Conservation (phyloP, 176 grass and related monocot species). For the Poa annua region DNA sequence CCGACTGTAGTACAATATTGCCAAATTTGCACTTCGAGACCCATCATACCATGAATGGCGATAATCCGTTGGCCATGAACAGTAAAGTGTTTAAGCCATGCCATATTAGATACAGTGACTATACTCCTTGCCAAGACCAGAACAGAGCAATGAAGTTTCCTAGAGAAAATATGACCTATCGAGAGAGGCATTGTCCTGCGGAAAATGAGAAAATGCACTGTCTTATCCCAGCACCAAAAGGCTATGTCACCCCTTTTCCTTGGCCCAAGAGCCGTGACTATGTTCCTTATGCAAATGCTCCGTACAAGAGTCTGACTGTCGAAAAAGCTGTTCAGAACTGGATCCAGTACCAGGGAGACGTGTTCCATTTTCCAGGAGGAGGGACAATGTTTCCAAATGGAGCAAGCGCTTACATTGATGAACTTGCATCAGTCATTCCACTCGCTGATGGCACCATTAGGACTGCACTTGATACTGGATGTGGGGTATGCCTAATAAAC, state of each 20-base stretch:
- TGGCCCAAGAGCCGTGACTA: conserved; percentile 89
- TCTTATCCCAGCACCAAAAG: conserved; percentile 80
- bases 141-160: conserved; percentile 69
- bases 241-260: conserved; percentile 70
- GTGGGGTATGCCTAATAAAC: conserved; percentile 63
- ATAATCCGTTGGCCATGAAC: conserved; percentile 48
- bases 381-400: conserved; percentile 81
- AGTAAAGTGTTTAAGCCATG: conserved; percentile 70
- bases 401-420: conserved; percentile 71
- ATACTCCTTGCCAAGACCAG: conserved; percentile 84
- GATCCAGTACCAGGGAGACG: conserved; percentile 73
- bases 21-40: conserved; percentile 87
- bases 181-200: conserved; percentile 75
- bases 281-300: conserved; percentile 77
- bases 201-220: conserved; percentile 71
- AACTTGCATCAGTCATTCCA: conserved; percentile 74
- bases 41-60: conserved; percentile 60
- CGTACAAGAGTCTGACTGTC: conserved; percentile 66
- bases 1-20: conserved; percentile 58
- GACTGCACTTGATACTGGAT: conserved; percentile 89
- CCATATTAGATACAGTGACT: conserved; percentile 58
- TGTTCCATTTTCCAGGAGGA: conserved; percentile 81
- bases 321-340: conserved; percentile 79
- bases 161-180: conserved; percentile 77
- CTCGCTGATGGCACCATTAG: conserved; percentile 72